Evolutionary conservation across 768 basidiomycete genomes (phyloP).

Genomic region (Pluteus cervinus): DNA sequence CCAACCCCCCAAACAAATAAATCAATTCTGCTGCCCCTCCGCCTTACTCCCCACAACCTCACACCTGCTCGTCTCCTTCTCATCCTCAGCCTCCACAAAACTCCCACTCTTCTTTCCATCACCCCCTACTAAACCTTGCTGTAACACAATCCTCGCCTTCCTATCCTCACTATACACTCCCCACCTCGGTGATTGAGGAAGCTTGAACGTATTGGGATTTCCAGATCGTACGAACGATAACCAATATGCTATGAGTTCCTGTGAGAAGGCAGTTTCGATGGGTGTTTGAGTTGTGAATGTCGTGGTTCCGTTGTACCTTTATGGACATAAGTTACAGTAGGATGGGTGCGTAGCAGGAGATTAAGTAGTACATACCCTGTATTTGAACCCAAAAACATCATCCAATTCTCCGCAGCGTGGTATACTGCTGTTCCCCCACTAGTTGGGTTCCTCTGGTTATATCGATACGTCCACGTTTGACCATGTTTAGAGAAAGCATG

Average conservation of each 20-base stretch:
- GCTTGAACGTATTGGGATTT: constrained; percentile 51
- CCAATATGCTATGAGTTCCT: constrained; percentile 62
- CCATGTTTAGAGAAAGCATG: constrained; percentile 27
- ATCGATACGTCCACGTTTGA: constrained; percentile 49
- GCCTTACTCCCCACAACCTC: constrained; percentile 13
- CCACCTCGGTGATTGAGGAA: constrained; percentile 47
- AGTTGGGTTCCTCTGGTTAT: constrained; percentile 51
- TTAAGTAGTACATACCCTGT: constrained; percentile 39
- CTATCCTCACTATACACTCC: constrained; percentile 26
- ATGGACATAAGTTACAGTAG: too few species aligned
- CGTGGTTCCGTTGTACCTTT: constrained; percentile 48
- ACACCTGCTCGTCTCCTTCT: constrained; percentile 11
- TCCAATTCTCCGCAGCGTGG: constrained; percentile 62
- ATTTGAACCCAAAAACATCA: constrained; percentile 58
- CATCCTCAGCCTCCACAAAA: constrained; percentile 24
- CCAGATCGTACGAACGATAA: constrained; percentile 55
- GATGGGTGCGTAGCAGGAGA: neutral
- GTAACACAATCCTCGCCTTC: constrained; percentile 39
- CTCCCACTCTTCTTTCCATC: constrained; percentile 30
- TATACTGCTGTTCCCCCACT: constrained; percentile 24
- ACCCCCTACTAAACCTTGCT: constrained; percentile 34
- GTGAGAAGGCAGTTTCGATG: constrained; percentile 43
- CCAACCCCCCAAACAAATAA: too few species aligned
- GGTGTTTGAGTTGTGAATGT: constrained; percentile 41
- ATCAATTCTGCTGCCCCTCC: constrained; percentile 12